Evolutionary conservation across 2,329 filamentous ascomycete species (phyloP), one percentile per base, ranked within the genome.

Genomic region (Pyrenochaeta sp.): DNA sequence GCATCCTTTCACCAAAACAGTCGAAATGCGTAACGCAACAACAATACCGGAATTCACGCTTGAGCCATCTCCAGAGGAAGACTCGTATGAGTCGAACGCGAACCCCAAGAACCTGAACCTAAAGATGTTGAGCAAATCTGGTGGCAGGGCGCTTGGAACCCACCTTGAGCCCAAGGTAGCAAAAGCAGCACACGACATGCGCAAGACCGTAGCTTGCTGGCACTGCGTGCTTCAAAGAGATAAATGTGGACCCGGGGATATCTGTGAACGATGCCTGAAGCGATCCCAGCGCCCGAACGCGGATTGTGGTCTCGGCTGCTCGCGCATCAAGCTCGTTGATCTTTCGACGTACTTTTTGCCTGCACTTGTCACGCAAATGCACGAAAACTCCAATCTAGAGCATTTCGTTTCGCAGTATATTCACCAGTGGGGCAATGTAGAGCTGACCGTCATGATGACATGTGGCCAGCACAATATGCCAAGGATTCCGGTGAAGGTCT

Each of bases 161-260:
- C 71, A 65, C 52, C 60, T 68, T 35, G 57, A 61, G 31, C 66
- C 55, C 28, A 70, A 61, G 8, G 68, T 68, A 23, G 70, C 71
- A 13, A 70, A 71, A 46, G 69, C 72, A 37, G 75, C 71, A 28
- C 69, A 73, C 35, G 65, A 70, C 27, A 76, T 77, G 74, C 72
- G 76, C 10, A 74, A 74, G 39, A 67, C 71, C 6, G 71, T 72
- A 15, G 73, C 75, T 7, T 79, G 76, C 44, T 79, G 76, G 76
- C 69, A 74, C 19, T 79, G 76, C 45, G 71, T 71, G 4, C 61
- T 79, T 35, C 76, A 78, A 48, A 67, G 76, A 58, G 76, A 77
- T 53, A 72, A 73, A 63, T 76, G 73, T 50, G 65, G 68, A 5
- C 65, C 68, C 15, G 71, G 72, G 27, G 63, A 67, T 5, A 62